phyloP scores from a whole-genome alignment of 2,329 filamentous ascomycete species.

The Penicillium sp. region DNA sequence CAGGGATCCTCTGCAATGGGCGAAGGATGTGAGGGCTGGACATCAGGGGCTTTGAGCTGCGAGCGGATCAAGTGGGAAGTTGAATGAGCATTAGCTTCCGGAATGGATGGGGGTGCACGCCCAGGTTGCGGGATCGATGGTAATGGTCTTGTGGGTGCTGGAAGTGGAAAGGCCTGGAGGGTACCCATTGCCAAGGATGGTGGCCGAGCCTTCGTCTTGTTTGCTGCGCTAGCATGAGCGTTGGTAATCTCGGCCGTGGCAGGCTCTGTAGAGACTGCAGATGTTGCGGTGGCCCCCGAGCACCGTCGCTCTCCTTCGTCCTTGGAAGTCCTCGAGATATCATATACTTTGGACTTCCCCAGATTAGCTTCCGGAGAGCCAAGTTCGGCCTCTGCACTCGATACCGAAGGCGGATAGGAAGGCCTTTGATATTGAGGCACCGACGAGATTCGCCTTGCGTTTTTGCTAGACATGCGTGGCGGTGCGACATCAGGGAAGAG shows the following conservation, averaged over 20 bases:
- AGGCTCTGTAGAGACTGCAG: neutral
- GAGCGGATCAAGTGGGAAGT: constrained; percentile 6
- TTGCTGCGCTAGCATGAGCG: constrained; percentile 1
- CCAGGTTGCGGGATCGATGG: constrained; percentile 34
- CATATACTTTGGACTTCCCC: neutral
- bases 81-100: constrained; percentile 9
- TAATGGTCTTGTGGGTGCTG: constrained; percentile 38
- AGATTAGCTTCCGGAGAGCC: neutral
- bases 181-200: constrained; percentile 30
- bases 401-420: constrained; percentile 4
- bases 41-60: constrained; percentile 1
- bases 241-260: neutral
- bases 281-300: constrained; percentile 1
- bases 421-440: constrained; percentile 21
- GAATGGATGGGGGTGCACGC: constrained; percentile 10
- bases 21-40: constrained; percentile 15
- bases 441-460: constrained; percentile 26
- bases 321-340: neutral
- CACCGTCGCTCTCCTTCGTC: constrained; percentile 1
- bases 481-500: constrained; percentile 38
- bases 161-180: constrained; percentile 38
- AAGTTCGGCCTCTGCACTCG: neutral
- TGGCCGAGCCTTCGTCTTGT: constrained; percentile 19
- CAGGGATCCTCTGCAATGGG: constrained; percentile 20
- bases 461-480: constrained; percentile 35